Percentiles rank a stretch among this genome's conserved stretches.
These are phyloP conservation scores for Raphanus sativus DNA, from an alignment of 345 rosid genomes.

Conservation along the genomic window DNA sequence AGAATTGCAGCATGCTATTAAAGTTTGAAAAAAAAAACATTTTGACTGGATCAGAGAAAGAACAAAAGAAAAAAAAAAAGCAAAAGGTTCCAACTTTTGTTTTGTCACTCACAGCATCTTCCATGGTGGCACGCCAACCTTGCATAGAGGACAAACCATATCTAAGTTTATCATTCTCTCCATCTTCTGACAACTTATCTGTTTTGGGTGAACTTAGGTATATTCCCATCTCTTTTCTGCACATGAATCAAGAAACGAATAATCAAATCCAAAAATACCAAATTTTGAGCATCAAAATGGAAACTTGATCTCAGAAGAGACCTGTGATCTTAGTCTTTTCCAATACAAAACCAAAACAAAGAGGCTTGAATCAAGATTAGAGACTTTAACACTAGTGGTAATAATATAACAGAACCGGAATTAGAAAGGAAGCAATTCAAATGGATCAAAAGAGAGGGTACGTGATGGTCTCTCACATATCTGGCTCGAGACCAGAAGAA, in stretches of 20 bases:
- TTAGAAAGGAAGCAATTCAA: background rate
- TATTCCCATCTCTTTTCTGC: slow-evolving; percentile 71
- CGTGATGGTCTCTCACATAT: slow-evolving; percentile 23
- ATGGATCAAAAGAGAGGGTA: background rate
- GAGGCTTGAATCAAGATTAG: background rate
- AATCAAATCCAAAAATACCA: background rate
- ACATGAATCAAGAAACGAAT: background rate
- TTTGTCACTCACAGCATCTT: slow-evolving; percentile 86
- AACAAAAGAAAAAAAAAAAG: background rate
- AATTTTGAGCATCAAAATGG: background rate
- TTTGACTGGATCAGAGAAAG: background rate
- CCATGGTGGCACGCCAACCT: slow-evolving; percentile 99
- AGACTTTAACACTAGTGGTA: background rate
- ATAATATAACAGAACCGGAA: background rate
- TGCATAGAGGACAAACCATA: slow-evolving; percentile 97
- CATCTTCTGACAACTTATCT: slow-evolving; percentile 90
- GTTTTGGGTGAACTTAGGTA: slow-evolving; percentile 94
- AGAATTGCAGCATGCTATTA: slow-evolving; percentile 84
- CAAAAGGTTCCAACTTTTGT: slow-evolving; percentile 14
- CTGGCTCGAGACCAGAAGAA: background rate
- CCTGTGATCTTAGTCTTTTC: slow-evolving; percentile 16
- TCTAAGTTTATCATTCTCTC: slow-evolving; percentile 69
- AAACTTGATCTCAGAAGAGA: background rate
- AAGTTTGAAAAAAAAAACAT: slow-evolving; percentile 2
- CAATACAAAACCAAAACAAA: background rate